Percentiles rank a stretch among this genome's conserved stretches.
These are phyloP conservation scores for Phytophthora fragariae DNA, from an alignment of 352 stramenopile genomes.

Conservation along the genomic window DNA sequence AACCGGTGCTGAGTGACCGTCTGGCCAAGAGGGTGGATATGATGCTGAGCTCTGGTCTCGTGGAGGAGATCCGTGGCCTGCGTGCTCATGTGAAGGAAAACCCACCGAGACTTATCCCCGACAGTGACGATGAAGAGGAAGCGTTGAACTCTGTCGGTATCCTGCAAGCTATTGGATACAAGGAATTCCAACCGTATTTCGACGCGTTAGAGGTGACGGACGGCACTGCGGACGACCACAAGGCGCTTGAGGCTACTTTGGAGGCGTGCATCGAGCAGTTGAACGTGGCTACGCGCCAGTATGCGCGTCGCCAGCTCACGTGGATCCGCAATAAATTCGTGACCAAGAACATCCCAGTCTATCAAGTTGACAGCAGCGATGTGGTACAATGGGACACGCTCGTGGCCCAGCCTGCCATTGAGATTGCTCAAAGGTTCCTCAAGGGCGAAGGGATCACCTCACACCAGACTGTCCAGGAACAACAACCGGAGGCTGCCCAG, in stretches of 20 bases:
- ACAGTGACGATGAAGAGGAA: slow-evolving; percentile 35
- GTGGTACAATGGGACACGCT: slow-evolving; percentile 60
- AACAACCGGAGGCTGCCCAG: slow-evolving; percentile 49
- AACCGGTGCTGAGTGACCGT: slow-evolving; percentile 65
- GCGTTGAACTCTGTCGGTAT: slow-evolving; percentile 73
- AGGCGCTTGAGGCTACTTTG: slow-evolving; percentile 54
- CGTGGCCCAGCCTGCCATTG: slow-evolving; percentile 66
- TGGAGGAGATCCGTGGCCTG: slow-evolving; percentile 78
- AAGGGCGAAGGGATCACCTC: slow-evolving; percentile 35
- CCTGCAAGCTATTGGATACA: slow-evolving; percentile 91
- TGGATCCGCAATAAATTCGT: slow-evolving; percentile 92
- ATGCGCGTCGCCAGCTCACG: slow-evolving; percentile 85
- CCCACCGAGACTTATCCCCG: slow-evolving; percentile 42
- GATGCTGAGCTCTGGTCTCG: slow-evolving; percentile 82
- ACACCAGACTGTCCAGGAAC: slow-evolving; percentile 56
- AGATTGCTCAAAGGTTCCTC: slow-evolving; percentile 73
- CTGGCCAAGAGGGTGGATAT: slow-evolving; percentile 76
- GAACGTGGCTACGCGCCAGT: slow-evolving; percentile 85
- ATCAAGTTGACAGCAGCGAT: slow-evolving; percentile 86
- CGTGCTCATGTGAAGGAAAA: slow-evolving; percentile 59
- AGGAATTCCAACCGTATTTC: slow-evolving; percentile 90
- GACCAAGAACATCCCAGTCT: slow-evolving; percentile 86
- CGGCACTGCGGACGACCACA: slow-evolving; percentile 16
- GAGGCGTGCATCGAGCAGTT: slow-evolving; percentile 77
- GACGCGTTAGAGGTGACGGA: slow-evolving; percentile 57